Evolutionary conservation across 371 early-diverging fungal genomes (phyloP).

Genomic region (Mortierella sp.): DNA sequence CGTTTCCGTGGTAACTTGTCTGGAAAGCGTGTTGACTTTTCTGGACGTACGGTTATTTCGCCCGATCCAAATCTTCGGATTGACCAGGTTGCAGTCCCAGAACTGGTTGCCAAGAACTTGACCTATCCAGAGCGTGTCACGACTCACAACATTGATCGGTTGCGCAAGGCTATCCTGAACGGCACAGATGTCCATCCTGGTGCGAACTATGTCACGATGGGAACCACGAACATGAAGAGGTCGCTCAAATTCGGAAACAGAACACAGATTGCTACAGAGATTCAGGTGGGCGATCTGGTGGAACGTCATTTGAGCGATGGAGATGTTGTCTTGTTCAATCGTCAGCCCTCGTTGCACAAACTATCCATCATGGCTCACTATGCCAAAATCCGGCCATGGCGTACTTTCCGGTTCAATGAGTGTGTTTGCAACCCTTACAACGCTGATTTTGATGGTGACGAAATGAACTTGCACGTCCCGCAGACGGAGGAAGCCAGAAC

Average conservation of each 20-base stretch:
- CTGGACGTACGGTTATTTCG: slow-evolving; percentile 99
- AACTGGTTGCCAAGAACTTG: slow-evolving; percentile 93
- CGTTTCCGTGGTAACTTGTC: slow-evolving; percentile 99
- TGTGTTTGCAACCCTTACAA: slow-evolving; percentile 99
- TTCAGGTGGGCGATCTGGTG: slow-evolving; percentile 95
- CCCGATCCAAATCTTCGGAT: slow-evolving; percentile 99
- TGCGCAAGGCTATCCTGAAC: slow-evolving; percentile 86
- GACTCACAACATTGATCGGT: slow-evolving; percentile 83
- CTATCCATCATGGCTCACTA: slow-evolving; percentile 99
- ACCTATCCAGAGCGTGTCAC: slow-evolving; percentile 99
- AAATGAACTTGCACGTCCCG: slow-evolving; percentile 99
- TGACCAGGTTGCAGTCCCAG: slow-evolving; percentile 98
- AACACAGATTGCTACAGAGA: slow-evolving; percentile 72
- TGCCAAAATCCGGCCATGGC: slow-evolving; percentile 95
- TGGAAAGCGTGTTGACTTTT: slow-evolving; percentile 99
- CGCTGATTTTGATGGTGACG: slow-evolving; percentile 99
- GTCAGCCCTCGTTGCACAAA: slow-evolving; percentile 99
- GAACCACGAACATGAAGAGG: slow-evolving; percentile 60
- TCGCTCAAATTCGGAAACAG: slow-evolving; percentile 85
- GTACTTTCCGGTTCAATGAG: slow-evolving; percentile 99
- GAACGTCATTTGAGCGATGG: slow-evolving; percentile 97
- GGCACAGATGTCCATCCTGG: slow-evolving; percentile 97
- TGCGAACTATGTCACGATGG: slow-evolving; percentile 87
- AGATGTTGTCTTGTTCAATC: slow-evolving; percentile 99
- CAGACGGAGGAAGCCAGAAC: slow-evolving; percentile 99